A percentile compares a stretch with the other conserved stretches of the same genome.
These are phyloP conservation scores for Mycena sp. DNA, from an alignment of 1,284 basidiomycete species.

Conservation along the genomic window DNA sequence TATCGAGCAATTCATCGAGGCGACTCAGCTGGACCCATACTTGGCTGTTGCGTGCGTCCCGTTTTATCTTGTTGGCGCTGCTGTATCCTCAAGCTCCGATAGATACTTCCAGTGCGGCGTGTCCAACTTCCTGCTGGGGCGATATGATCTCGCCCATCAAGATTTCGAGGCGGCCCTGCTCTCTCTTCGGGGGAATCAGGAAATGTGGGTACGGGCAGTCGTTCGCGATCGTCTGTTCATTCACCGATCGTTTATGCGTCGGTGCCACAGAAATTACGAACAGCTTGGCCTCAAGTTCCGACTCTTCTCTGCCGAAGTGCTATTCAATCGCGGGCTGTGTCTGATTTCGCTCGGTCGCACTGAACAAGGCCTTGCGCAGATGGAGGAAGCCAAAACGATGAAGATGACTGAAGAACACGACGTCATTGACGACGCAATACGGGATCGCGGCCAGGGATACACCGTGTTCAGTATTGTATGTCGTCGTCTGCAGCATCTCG, in stretches of 20 bases:
- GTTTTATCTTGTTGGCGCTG: too few relatives aligned
- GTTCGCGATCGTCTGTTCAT: too few relatives aligned
- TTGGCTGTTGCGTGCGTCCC: constrained; percentile 82
- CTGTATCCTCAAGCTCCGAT: background rate
- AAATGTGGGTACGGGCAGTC: constrained; percentile 63
- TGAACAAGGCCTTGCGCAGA: constrained; percentile 71
- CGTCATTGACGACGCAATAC: constrained; percentile 89
- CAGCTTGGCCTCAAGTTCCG: constrained; percentile 91
- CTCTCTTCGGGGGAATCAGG: constrained; percentile 83
- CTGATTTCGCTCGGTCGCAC: constrained; percentile 66
- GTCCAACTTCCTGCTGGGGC: constrained; percentile 83
- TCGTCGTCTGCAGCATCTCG: constrained; percentile 29
- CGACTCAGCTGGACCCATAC: constrained; percentile 80
- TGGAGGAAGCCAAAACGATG: constrained; percentile 71
- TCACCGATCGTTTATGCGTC: too few relatives aligned
- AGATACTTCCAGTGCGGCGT: constrained; percentile 89
- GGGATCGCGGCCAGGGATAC: constrained; percentile 79
- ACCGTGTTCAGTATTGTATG: constrained; percentile 88
- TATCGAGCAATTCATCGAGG: constrained; percentile 78
- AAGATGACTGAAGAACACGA: constrained; percentile 84
- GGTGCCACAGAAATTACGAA: constrained; percentile 72
- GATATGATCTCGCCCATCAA: constrained; percentile 75
- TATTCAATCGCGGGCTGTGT: constrained; percentile 86
- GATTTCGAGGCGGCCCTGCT: constrained; percentile 85
- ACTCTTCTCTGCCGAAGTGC: constrained; percentile 84